Base-by-base conservation (phyloP, 139 green algal genomes). In the Marvania coccoides region DNA sequence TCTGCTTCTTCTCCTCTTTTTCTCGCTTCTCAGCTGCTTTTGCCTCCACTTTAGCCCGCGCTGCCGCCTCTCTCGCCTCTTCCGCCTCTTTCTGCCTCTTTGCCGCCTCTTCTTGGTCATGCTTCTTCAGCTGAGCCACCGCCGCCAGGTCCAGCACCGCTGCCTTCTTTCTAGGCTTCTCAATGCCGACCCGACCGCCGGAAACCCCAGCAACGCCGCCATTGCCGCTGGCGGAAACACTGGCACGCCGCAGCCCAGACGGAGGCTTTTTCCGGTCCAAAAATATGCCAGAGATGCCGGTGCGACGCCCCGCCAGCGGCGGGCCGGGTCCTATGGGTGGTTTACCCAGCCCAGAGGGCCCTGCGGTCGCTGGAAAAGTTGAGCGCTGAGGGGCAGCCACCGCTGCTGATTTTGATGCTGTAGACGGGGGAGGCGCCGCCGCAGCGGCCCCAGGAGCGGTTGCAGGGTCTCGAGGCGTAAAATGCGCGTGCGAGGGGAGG, bases 1-100 rank as follows among this genome's bases (percentile, higher is more conserved):
- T 12, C 45, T 67, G 45, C 6, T 23, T 23, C 35, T 75, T 34
- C 19, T 33, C 15, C 28, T 70, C 60, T 15, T 65, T 71, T 47
- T 75, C 65, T 29, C 26, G 42, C 8, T 70, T 65, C 48, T 65
- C 46, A 14, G 37, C 46, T 3, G 65, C 69, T 9, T 60, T 68
- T 36, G 59, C 59, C 2, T 29, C 30, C n/a, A 36, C 63, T n/a
- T 51, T 51, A 19, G 10, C 42, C 26, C 24, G 29, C 47, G 34
- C 42, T 47, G 31, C 30, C 3, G 10, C 45, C n/a, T 34, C 23
- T n/a, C 24, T 6, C 45, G 58, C 33, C 6, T 48, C 60, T 13
- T 47, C 47, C 28, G 47, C 26, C 46, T 70, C 23, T 4, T 70
- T 30, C 47, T 63, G 15, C n/a, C 24, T 47, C 28, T 42, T 69